These are phyloP conservation scores for Leccinum ochraceum DNA, from an alignment of 768 basidiomycete species.

Conservation along the genomic window DNA sequence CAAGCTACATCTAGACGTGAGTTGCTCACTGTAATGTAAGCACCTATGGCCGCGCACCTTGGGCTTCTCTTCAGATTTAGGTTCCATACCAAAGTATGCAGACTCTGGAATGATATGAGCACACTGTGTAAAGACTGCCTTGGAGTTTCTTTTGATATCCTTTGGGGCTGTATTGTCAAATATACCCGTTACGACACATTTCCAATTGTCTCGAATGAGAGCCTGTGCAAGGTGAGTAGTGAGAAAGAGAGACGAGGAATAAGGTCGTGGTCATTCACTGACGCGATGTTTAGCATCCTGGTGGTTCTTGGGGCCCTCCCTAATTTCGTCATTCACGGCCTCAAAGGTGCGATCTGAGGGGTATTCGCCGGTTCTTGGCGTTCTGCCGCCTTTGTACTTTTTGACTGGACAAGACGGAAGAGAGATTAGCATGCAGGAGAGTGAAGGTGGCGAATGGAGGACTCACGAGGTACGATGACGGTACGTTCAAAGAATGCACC, in stretches of 20 bases:
- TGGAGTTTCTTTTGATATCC: background rate
- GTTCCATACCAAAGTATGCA: constrained; percentile 3
- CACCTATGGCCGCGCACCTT: background rate
- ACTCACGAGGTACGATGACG: constrained; percentile 10
- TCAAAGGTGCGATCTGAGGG: constrained; percentile 16
- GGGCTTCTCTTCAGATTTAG: background rate
- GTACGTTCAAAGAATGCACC: constrained; percentile 7
- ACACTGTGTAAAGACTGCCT: background rate
- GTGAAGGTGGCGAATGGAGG: background rate
- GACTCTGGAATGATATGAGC: constrained; percentile 9
- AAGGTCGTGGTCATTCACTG: background rate
- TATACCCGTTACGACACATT: constrained; percentile 34
- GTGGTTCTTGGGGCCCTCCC: constrained; percentile 2
- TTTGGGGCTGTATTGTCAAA: constrained; percentile 17
- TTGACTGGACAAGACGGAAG: constrained; percentile 12
- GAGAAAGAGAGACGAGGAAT: background rate
- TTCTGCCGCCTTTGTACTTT: constrained; percentile 14
- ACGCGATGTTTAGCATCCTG: constrained; percentile 4
- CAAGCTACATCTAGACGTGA: constrained; percentile 6
- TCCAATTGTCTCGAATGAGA: constrained; percentile 37
- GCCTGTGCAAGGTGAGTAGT: constrained; percentile 26
- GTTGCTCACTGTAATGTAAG: background rate
- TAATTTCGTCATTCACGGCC: background rate
- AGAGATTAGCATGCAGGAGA: background rate
- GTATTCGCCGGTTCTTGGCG: constrained; percentile 10